Conservation (phyloP, 805 yeast species). For the Hanseniaspora singularis region DNA sequence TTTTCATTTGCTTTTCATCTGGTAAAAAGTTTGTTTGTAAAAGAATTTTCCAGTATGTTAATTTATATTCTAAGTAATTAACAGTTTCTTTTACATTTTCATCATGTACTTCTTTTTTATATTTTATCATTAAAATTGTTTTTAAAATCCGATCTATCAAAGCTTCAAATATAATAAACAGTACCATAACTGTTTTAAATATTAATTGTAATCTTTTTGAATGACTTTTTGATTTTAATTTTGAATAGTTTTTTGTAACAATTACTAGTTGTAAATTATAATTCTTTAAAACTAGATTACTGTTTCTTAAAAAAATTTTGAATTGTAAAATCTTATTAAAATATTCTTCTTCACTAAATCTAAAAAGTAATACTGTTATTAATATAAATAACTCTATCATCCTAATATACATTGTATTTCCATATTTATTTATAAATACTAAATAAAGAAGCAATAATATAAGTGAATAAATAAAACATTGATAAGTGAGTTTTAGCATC, state of each 20-base stretch:
- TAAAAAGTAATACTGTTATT: slow-evolving; percentile 8
- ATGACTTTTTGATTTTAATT: slow-evolving; percentile 3
- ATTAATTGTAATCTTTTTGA: slow-evolving; percentile 9
- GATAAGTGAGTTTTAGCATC: slow-evolving; percentile 40
- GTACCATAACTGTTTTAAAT: slow-evolving; percentile 14
- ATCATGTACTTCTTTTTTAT: slow-evolving; percentile 16
- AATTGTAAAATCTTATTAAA: slow-evolving; percentile 10
- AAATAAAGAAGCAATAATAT: slow-evolving; percentile 28
- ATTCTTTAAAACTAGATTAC: slow-evolving; percentile 1
- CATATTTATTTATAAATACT: slow-evolving; percentile 10
- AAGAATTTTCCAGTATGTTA: slow-evolving; percentile 14
- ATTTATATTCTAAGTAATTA: slow-evolving; percentile 14
- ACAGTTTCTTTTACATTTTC: slow-evolving; percentile 23
- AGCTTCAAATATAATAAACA: slow-evolving; percentile 9
- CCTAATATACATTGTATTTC: slow-evolving; percentile 11
- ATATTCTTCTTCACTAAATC: slow-evolving; percentile 13
- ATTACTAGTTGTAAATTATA: slow-evolving; percentile 9
- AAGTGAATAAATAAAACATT: slow-evolving; percentile 32
- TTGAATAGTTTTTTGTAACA: slow-evolving; percentile 12
- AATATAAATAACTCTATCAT: slow-evolving; percentile 7
- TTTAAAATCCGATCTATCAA: slow-evolving; percentile 7
- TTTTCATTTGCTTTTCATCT: slow-evolving; percentile 3
- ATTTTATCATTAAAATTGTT: slow-evolving; percentile 4
- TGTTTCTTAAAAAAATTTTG: slow-evolving; percentile 8
- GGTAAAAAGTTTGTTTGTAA: slow-evolving; percentile 13